Percentiles rank a stretch among this genome's conserved stretches.
Conservation (phyloP, 768 basidiomycete genomes). For the Trametes coccinea region DNA sequence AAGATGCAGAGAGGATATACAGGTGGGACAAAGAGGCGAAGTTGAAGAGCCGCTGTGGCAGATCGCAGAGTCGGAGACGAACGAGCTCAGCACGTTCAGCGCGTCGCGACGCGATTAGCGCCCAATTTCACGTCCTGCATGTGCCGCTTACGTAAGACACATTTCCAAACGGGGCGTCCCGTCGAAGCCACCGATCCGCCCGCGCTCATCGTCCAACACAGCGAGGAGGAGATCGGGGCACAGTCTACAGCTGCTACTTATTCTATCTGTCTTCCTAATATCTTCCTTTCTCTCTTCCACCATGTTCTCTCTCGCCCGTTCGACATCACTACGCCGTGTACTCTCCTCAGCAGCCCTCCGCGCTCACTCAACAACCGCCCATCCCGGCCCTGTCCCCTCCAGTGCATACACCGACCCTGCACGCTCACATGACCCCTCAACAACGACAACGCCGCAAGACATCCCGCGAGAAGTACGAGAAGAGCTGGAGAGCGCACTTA, state of each 20-base stretch:
- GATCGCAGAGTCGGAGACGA: neutral
- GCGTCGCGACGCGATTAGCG: neutral
- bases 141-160: neutral
- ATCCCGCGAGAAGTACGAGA: slow-evolving; percentile 51
- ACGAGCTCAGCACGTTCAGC: neutral
- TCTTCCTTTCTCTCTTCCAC: neutral
- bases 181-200: neutral
- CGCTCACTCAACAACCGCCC: slow-evolving; percentile 9
- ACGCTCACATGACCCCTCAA: slow-evolving; percentile 39
- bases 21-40: neutral
- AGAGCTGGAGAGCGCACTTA: slow-evolving; percentile 64
- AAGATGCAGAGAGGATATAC: neutral
- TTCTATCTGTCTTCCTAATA: neutral
- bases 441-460: slow-evolving; percentile 54
- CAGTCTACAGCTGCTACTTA: neutral
- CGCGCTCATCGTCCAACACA: neutral
- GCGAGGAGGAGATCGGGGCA: neutral
- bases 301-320: slow-evolving; percentile 6
- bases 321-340: neutral
- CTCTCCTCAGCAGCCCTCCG: neutral
- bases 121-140: neutral
- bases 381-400: neutral
- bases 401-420: slow-evolving; percentile 46
- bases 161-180: neutral
- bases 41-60: neutral